These are phyloP conservation scores for Eucalyptus tenuipes DNA, from an alignment of 345 rosid genomes.

Conservation along the genomic window DNA sequence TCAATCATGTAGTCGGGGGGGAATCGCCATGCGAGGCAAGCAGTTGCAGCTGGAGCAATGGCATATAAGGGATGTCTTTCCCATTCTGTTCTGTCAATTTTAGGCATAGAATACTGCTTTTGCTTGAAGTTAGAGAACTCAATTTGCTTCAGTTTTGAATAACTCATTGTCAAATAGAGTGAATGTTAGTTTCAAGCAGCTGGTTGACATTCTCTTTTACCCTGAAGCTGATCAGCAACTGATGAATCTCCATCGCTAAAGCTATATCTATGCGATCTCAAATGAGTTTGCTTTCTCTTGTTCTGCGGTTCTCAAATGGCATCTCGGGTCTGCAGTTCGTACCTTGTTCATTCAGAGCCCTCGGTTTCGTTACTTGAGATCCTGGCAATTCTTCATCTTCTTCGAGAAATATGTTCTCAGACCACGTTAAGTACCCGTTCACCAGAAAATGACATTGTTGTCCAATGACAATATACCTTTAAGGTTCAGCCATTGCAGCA, in stretches of 20 bases:
- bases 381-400: background rate
- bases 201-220: background rate
- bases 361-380: background rate
- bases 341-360: background rate
- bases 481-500: background rate
- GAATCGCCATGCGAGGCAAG: background rate
- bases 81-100: background rate
- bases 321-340: background rate
- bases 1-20: background rate
- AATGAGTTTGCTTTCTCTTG: background rate
- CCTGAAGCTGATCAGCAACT: background rate
- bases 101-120: background rate
- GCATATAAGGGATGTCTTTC: slow-evolving; percentile 56
- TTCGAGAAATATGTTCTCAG: background rate
- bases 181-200: background rate
- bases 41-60: slow-evolving; percentile 11
- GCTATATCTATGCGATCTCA: background rate
- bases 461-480: background rate
- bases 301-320: background rate
- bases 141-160: background rate
- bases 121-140: background rate
- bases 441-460: background rate
- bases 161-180: background rate
- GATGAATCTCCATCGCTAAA: background rate
- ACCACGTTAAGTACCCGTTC: background rate